Conservation (phyloP, 208 protist species). For the Acanthamoeba quina region DNA sequence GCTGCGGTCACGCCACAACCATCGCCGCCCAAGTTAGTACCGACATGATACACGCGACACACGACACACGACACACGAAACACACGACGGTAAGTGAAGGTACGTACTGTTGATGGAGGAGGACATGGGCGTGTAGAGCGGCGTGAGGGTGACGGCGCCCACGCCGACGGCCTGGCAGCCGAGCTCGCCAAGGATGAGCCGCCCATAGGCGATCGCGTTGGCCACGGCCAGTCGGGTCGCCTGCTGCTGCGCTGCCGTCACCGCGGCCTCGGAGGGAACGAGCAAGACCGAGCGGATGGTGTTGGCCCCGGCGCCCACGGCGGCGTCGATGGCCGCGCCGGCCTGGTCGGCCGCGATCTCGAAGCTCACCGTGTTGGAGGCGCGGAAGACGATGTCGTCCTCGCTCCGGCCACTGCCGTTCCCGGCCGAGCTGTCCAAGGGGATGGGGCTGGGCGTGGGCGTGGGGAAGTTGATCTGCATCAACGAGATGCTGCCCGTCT, state of each 20-base stretch:
- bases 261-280: not conserved
- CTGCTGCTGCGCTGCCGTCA: not conserved
- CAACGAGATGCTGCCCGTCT: conserved; percentile 51
- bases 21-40: not conserved
- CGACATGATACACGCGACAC: too few relatives aligned
- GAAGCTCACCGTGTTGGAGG: conserved; percentile 44
- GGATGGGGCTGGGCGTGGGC: not conserved
- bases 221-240: not conserved
- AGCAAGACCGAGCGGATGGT: conserved; percentile 20
- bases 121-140: not conserved
- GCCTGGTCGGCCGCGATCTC: conserved; percentile 6
- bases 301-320: conserved; percentile 48
- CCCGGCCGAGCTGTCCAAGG: not conserved
- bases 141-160: conserved; percentile 7
- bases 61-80: not conserved
- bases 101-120: not conserved
- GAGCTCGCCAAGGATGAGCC: not conserved
- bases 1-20: not conserved
- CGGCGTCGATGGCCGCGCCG: conserved; percentile 37
- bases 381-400: conserved; percentile 8
- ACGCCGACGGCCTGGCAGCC: conserved; percentile 22
- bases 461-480: conserved; percentile 12
- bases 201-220: conserved; percentile 33
- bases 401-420: not conserved
- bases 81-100: not conserved